These are phyloP conservation scores for Penicillium simplicissimum DNA, from an alignment of 495 filamentous ascomycete species.

Conservation along the genomic window DNA sequence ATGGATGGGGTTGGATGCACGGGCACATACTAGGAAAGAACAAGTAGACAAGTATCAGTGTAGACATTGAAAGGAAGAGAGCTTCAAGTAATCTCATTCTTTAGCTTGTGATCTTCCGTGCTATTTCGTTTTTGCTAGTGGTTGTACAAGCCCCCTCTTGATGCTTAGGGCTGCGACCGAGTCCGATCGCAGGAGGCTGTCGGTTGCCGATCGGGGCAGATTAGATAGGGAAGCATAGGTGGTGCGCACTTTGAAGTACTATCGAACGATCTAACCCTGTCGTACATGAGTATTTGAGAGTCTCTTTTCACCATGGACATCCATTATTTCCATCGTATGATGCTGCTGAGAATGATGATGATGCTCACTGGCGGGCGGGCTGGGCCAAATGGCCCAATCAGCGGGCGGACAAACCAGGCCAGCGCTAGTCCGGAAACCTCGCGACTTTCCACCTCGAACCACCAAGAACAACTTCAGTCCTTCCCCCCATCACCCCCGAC, in stretches of 20 bases:
- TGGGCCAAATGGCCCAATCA: constrained; percentile 37
- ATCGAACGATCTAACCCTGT: not conserved
- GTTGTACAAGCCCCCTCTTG: not conserved
- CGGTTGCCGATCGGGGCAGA: not conserved
- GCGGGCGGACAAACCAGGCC: constrained; percentile 38
- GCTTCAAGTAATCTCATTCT: not conserved
- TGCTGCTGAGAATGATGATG: constrained; percentile 31
- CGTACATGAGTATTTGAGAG: not conserved
- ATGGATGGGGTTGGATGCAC: not conserved
- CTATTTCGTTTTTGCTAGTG: not conserved
- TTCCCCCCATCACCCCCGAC: constrained; percentile 32
- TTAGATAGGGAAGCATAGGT: too few species aligned
- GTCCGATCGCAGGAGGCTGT: constrained; percentile 2
- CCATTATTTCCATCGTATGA: constrained; percentile 6
- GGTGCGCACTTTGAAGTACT: not conserved
- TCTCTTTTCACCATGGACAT: too few species aligned
- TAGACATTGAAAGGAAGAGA: not conserved
- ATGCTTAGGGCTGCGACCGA: constrained; percentile 1
- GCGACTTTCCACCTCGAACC: constrained; percentile 48
- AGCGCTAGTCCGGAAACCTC: constrained; percentile 44
- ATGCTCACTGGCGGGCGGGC: constrained; percentile 24
- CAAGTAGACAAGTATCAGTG: not conserved
- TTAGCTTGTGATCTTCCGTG: not conserved
- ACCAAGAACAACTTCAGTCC: constrained; percentile 42
- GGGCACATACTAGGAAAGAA: not conserved